These are phyloP conservation scores for Akanthomyces muscarius DNA, from an alignment of 2,329 filamentous ascomycete species.

Conservation along the genomic window DNA sequence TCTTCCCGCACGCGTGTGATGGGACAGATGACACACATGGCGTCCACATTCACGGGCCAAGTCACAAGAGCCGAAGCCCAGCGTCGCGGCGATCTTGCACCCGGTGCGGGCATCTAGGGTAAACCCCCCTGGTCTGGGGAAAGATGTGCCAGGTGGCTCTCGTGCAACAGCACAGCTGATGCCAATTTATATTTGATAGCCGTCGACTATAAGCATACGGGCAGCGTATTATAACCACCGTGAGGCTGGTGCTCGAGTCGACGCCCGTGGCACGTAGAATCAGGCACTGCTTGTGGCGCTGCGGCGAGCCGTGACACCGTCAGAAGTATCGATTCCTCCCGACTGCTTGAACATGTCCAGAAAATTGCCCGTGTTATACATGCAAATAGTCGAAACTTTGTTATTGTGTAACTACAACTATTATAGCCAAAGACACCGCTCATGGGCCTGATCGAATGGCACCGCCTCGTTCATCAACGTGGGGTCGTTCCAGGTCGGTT, in stretches of 20 bases:
- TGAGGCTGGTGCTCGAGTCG: neutral
- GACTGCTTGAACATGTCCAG: neutral
- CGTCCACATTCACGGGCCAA: neutral
- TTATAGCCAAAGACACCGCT: neutral
- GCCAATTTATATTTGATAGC: neutral
- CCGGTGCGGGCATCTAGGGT: neutral
- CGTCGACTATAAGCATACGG: neutral
- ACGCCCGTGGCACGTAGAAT: neutral
- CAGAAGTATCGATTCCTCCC: no score
- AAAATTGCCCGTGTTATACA: neutral
- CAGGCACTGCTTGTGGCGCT: neutral
- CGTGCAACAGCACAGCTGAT: constrained; percentile 5
- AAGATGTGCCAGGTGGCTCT: constrained; percentile 3
- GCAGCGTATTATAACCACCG: neutral
- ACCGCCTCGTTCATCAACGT: constrained; percentile 1
- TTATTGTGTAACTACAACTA: neutral
- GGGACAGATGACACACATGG: neutral
- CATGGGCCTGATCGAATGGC: neutral
- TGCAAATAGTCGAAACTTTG: neutral
- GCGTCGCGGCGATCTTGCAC: neutral
- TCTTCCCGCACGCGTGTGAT: neutral
- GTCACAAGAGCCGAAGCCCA: constrained; percentile 1
- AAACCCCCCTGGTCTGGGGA: neutral
- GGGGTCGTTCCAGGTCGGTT: neutral
- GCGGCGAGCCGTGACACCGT: neutral